Evolutionary conservation across 2,329 filamentous ascomycete species (phyloP).

Genomic region (Helotiales sp.): DNA sequence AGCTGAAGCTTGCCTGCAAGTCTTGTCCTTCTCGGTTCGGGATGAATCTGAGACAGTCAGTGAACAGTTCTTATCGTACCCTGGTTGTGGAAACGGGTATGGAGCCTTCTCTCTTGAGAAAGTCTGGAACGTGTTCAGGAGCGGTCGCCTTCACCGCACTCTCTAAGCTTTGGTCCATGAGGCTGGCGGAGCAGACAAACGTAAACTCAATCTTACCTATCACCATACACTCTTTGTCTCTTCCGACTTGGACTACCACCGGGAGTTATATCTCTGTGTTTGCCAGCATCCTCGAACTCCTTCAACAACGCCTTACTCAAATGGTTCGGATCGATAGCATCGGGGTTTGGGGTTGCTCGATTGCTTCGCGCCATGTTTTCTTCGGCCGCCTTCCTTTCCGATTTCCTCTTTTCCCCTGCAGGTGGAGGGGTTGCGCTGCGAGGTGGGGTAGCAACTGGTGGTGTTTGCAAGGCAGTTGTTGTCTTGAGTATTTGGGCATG

Average conservation of each 20-base stretch:
- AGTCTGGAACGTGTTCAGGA: neutral
- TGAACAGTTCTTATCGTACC: neutral
- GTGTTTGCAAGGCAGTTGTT: slow-evolving; percentile 29
- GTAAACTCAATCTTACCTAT: slow-evolving; percentile 40
- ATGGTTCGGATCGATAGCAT: slow-evolving; percentile 50
- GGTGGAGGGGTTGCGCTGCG: slow-evolving; percentile 34
- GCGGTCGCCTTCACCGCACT: neutral
- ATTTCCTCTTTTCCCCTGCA: slow-evolving; percentile 30
- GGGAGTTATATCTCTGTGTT: slow-evolving; percentile 60
- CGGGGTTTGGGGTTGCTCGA: slow-evolving; percentile 21
- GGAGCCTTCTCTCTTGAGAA: neutral
- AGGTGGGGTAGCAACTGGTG: slow-evolving; percentile 33
- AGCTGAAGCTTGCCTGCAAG: slow-evolving; percentile 86
- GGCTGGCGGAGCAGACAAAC: neutral
- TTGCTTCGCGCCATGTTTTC: slow-evolving; percentile 21
- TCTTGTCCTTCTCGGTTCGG: slow-evolving; percentile 92
- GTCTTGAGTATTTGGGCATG: slow-evolving; percentile 26
- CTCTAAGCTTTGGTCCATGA: neutral
- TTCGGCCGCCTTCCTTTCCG: slow-evolving; percentile 30
- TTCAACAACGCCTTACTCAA: slow-evolving; percentile 59
- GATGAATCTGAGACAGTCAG: slow-evolving; percentile 72
- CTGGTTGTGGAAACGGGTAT: neutral
- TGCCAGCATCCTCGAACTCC: slow-evolving; percentile 60
- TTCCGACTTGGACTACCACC: slow-evolving; percentile 68
- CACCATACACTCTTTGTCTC: slow-evolving; percentile 65